A percentile compares a stretch with the other conserved stretches of the same genome.
Conservation (phyloP, 176 grass and related monocot genomes). For the Bolboschoenus planiculmis region DNA sequence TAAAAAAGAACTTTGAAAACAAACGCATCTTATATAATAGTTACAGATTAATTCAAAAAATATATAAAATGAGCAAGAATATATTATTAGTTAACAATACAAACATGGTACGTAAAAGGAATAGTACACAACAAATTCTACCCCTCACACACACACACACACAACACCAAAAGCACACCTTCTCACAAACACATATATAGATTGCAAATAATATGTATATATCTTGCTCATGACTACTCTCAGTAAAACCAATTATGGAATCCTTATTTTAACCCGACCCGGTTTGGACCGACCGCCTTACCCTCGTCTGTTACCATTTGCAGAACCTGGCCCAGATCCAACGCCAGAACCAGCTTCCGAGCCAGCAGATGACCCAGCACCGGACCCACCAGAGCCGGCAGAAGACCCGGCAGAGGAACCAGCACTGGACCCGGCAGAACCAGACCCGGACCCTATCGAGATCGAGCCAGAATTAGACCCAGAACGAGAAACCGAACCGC, state of each 20-base stretch:
- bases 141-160: not conserved
- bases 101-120: not conserved
- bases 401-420: conserved; percentile 36
- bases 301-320: conserved; percentile 18
- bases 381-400: conserved; percentile 6
- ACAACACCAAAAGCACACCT: not conserved
- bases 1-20: too few relatives aligned
- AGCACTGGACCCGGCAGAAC: conserved; percentile 31
- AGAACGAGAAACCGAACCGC: conserved; percentile 11
- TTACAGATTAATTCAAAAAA: too few relatives aligned
- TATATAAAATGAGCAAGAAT: not conserved
- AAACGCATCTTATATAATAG: too few relatives aligned
- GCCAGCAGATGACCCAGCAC: conserved; percentile 34
- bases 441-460: conserved; percentile 27
- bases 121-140: not conserved
- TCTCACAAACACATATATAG: not conserved
- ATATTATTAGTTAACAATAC: not conserved
- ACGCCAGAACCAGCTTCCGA: conserved; percentile 5
- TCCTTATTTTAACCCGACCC: conserved; percentile 23
- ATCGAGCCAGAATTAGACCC: conserved; percentile 20
- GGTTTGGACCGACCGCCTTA: not conserved
- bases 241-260: conserved; percentile 22
- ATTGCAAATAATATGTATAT: not conserved
- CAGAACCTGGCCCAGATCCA: conserved; percentile 16
- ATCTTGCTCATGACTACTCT: not conserved